These are phyloP conservation scores for Umbelopsis sp. DNA, from an alignment of 192 early-diverging fungal species.

Conservation along the genomic window DNA sequence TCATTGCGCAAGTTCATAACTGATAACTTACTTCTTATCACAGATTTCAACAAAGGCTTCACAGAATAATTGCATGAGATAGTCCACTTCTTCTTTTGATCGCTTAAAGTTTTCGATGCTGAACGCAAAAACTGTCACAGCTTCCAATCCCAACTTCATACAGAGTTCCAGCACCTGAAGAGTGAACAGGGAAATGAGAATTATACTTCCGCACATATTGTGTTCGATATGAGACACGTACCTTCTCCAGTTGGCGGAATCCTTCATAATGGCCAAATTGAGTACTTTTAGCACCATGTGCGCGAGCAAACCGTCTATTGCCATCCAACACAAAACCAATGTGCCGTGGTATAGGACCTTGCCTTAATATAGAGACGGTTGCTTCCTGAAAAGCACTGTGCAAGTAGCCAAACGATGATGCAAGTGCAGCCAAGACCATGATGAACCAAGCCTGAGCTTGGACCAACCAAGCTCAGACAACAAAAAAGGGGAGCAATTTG, in stretches of 20 bases:
- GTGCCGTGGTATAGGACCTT: conserved; percentile 87
- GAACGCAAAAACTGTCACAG: conserved; percentile 96
- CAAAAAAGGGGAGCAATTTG: no score
- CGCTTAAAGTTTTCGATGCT: conserved; percentile 98
- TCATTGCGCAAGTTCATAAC: conserved; percentile 22
- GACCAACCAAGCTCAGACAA: no score
- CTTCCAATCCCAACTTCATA: conserved; percentile 79
- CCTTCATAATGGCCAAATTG: conserved; percentile 81
- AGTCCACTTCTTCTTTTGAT: conserved; percentile 78
- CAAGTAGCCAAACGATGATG: neutral
- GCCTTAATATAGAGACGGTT: conserved; percentile 40
- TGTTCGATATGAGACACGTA: conserved; percentile 25
- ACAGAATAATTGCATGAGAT: conserved; percentile 80
- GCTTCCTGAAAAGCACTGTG: conserved; percentile 22
- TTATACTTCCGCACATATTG: neutral
- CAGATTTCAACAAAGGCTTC: conserved; percentile 80
- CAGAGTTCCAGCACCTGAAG: conserved; percentile 83
- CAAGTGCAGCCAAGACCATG: neutral
- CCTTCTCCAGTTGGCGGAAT: conserved; percentile 76
- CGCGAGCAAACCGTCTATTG: conserved; percentile 89
- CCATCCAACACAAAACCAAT: conserved; percentile 98
- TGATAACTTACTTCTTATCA: conserved; percentile 57
- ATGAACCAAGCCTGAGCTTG: neutral
- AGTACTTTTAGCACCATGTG: conserved; percentile 53
- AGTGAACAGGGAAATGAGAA: neutral